Evolutionary conservation across 345 rosid genomes (phyloP).

Genomic region (Acer yangbiense): DNA sequence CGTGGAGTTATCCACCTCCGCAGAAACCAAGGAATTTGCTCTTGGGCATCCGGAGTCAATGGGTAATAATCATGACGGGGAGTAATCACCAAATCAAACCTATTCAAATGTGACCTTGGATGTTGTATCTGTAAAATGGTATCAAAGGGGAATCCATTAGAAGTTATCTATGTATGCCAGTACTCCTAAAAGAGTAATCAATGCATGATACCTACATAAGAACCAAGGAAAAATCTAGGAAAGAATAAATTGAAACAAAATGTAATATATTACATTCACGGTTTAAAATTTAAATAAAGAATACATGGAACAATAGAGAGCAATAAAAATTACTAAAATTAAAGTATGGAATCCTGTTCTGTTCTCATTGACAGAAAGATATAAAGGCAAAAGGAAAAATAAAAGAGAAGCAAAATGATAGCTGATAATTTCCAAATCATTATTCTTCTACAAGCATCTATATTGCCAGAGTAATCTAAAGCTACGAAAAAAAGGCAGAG

Average conservation of each 20-base stretch:
- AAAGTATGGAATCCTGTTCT: neutral
- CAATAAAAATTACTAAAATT: neutral
- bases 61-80: conserved; percentile 89
- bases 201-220: neutral
- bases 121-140: conserved; percentile 75
- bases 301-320: neutral
- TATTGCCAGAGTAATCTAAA: too few relatives aligned
- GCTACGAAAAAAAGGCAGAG: neutral
- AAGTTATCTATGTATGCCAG: neutral
- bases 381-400: neutral
- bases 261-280: neutral
- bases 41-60: conserved; percentile 68
- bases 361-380: neutral
- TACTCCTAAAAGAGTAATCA: neutral
- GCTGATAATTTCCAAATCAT: neutral
- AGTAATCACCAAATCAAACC: conserved; percentile 89
- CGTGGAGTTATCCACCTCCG: conserved; percentile 77
- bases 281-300: neutral
- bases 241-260: neutral
- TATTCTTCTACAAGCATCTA: conserved; percentile 10
- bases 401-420: neutral
- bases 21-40: conserved; percentile 71
- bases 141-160: conserved; percentile 5
- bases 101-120: conserved; percentile 70
- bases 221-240: neutral